These are phyloP conservation scores for Solanum corneliomulleri DNA, from an alignment of 257 asterid species.

Conservation along the genomic window DNA sequence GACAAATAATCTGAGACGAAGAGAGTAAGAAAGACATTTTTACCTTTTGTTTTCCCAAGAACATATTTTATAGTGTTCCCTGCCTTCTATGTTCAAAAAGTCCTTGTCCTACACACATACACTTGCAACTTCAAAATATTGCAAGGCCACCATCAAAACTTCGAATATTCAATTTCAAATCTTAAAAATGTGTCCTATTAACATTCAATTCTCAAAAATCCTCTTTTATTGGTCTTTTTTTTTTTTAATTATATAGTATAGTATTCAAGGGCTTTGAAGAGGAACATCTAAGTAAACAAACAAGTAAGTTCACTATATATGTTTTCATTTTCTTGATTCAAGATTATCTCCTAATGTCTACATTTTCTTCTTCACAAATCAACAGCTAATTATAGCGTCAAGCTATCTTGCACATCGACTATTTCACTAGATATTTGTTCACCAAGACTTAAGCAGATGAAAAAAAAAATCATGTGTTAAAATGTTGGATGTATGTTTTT, in stretches of 20 bases:
- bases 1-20: not conserved
- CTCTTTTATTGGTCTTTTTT: not conserved
- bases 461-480: not conserved
- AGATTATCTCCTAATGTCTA: not conserved
- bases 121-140: not conserved
- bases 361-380: not conserved
- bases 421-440: not conserved
- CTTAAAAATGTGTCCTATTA: not conserved
- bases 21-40: not conserved
- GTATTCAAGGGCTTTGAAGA: not conserved
- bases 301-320: not conserved
- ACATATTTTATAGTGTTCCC: not conserved
- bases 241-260: not conserved
- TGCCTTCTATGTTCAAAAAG: not conserved
- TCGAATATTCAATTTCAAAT: not conserved
- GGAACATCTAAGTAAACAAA: not conserved
- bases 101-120: not conserved
- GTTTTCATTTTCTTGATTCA: not conserved
- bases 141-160: not conserved
- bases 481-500: constrained; percentile 14
- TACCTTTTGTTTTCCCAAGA: not conserved
- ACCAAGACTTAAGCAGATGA: not conserved
- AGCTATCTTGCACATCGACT: not conserved
- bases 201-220: not conserved
- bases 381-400: not conserved